Evolutionary conservation across 2,329 filamentous ascomycete species (phyloP).

Genomic region (Aspergillus phoenicis): DNA sequence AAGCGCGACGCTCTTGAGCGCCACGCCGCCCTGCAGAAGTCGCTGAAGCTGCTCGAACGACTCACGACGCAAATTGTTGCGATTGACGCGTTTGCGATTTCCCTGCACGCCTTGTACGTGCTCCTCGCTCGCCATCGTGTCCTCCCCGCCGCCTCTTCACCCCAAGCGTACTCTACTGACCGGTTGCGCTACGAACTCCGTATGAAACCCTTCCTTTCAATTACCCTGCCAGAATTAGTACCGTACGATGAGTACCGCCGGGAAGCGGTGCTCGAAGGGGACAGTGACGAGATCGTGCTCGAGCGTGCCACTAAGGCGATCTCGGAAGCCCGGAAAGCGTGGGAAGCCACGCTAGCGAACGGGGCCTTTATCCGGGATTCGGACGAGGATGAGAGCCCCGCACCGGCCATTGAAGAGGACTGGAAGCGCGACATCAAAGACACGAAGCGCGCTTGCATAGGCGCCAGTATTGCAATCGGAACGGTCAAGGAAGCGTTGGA

Average conservation of each 20-base stretch:
- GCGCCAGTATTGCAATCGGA: conserved; percentile 65
- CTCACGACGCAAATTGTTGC: conserved; percentile 67
- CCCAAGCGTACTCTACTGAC: conserved; percentile 66
- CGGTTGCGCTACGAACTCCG: conserved; percentile 76
- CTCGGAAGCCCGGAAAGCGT: conserved; percentile 45
- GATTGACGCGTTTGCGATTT: conserved; percentile 57
- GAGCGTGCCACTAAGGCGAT: conserved; percentile 44
- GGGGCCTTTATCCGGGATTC: conserved; percentile 37
- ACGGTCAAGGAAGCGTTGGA: conserved; percentile 61
- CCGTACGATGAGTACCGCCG: conserved; percentile 63
- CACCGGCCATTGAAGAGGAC: conserved; percentile 57
- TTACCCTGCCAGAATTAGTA: conserved; percentile 69
- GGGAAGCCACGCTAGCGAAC: conserved; percentile 46
- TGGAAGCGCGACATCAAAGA: conserved; percentile 65
- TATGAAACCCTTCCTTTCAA: conserved; percentile 77
- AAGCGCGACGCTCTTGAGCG: conserved; percentile 25
- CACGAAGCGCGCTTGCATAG: conserved; percentile 70
- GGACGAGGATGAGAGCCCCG: conserved; percentile 31
- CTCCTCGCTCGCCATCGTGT: conserved; percentile 61
- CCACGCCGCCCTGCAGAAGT: conserved; percentile 40
- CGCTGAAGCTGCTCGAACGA: conserved; percentile 58
- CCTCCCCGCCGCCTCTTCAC: conserved; percentile 51
- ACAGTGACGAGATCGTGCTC: conserved; percentile 45
- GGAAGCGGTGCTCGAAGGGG: conserved; percentile 46
- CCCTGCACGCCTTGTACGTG: conserved; percentile 64